A percentile compares a stretch with the other conserved stretches of the same genome.
Evolutionary conservation across 2,329 filamentous ascomycete species (phyloP).

Genomic region (Pestalotiopsis sp.): DNA sequence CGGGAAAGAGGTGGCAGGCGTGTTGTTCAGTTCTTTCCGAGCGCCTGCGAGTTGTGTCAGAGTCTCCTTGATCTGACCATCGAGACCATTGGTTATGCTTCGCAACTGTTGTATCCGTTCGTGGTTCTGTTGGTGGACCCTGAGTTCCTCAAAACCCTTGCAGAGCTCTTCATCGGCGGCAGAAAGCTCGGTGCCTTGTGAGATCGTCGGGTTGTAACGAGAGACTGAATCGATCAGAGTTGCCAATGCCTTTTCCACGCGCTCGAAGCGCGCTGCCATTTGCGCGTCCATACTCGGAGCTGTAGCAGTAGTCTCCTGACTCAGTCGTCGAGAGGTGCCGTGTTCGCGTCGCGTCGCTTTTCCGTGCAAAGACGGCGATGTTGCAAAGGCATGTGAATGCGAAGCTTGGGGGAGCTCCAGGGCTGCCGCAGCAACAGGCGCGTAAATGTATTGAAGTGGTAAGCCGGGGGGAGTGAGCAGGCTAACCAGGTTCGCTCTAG

Average conservation of each 20-base stretch:
- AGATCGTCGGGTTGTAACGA: constrained; percentile 76
- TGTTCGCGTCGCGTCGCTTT: background rate
- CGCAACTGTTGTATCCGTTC: constrained; percentile 70
- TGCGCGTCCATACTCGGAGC: constrained; percentile 53
- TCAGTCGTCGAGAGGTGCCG: background rate
- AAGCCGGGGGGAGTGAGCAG: no score
- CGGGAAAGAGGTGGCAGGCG: constrained; percentile 59
- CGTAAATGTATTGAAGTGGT: no score
- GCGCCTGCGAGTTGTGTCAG: constrained; percentile 71
- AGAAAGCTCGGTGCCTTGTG: constrained; percentile 69
- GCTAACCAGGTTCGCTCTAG: background rate
- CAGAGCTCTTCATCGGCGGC: constrained; percentile 70
- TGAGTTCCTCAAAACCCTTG: constrained; percentile 68
- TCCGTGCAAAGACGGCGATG: background rate
- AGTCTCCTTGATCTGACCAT: constrained; percentile 73
- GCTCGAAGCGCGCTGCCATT: constrained; percentile 65
- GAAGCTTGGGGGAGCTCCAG: no score
- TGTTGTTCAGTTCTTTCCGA: constrained; percentile 71
- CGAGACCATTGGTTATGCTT: constrained; percentile 64
- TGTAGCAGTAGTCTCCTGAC: background rate
- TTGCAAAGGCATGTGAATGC: background rate
- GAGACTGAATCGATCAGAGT: constrained; percentile 78
- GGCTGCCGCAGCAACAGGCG: no score
- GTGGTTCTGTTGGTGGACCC: constrained; percentile 76
- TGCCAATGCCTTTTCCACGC: constrained; percentile 67